Conservation (phyloP, 2,329 filamentous ascomycete genomes). For the Grosmannia clavigera region DNA sequence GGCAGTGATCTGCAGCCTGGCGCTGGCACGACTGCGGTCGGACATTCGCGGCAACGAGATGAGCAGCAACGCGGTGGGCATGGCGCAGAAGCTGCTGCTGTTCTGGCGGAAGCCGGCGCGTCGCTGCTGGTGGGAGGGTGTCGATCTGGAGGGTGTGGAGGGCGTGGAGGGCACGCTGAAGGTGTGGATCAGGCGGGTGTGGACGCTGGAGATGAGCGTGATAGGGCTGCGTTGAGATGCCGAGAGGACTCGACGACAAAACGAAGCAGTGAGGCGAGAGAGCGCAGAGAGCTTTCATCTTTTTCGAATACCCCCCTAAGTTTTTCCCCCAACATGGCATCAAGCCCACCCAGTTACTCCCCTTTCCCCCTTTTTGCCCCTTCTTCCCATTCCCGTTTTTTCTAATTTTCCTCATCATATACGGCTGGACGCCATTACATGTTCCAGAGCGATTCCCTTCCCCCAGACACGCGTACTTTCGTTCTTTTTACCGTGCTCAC, state of each 20-base stretch:
- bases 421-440: not conserved
- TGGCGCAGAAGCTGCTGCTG: constrained; percentile 94
- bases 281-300: not conserved
- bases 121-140: constrained; percentile 98
- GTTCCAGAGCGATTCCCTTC: not conserved
- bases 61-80: constrained; percentile 73
- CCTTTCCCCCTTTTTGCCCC: not conserved
- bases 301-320: not conserved
- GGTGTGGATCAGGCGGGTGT: constrained; percentile 95
- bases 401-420: not conserved
- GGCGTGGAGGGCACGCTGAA: constrained; percentile 87
- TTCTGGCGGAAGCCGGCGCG: constrained; percentile 97
- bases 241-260: not conserved
- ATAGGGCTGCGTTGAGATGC: constrained; percentile 54
- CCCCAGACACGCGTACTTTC: not conserved
- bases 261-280: not conserved
- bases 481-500: not conserved
- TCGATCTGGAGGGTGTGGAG: constrained; percentile 79
- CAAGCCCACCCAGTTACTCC: not conserved
- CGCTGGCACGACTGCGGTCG: constrained; percentile 80
- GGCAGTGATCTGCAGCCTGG: constrained; percentile 93
- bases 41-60: constrained; percentile 74
- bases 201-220: constrained; percentile 97
- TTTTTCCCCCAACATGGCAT: not conserved
- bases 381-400: not conserved